phyloP scores from a whole-genome alignment of 1,284 basidiomycete species.

The Pseudozyma hubeiensis region DNA sequence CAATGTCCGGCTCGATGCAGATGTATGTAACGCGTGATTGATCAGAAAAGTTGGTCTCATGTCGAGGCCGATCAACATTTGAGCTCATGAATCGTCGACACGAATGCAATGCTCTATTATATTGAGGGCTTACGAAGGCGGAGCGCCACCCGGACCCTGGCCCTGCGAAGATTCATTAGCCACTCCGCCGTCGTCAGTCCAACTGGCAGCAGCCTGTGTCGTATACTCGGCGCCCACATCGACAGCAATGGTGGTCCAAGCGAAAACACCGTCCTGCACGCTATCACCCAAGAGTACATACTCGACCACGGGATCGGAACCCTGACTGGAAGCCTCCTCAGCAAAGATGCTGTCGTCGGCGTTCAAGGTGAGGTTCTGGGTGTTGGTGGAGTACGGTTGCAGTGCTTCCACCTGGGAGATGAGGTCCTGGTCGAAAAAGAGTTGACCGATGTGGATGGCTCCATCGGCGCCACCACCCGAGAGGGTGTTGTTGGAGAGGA shows the following conservation, averaged over 20 bases:
- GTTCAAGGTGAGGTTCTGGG: conserved; percentile 7
- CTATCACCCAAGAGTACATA: conserved; percentile 3
- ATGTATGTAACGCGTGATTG: too few relatives aligned
- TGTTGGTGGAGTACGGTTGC: conserved; percentile 4
- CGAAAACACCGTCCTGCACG: conserved; percentile 6
- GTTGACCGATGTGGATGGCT: conserved; percentile 13
- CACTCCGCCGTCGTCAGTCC: neutral
- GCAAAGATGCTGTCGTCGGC: neutral
- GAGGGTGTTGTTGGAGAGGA: conserved; percentile 9
- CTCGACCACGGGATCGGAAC: conserved; percentile 3
- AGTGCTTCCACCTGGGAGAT: conserved; percentile 3
- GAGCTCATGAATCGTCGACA: too few relatives aligned
- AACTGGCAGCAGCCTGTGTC: neutral
- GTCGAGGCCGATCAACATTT: too few relatives aligned
- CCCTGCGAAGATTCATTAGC: neutral
- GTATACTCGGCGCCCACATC: conserved; percentile 1
- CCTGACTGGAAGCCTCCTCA: neutral
- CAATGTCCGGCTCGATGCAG: too few relatives aligned
- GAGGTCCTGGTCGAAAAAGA: conserved; percentile 13
- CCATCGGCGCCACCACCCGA: neutral
- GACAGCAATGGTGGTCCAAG: conserved; percentile 4
- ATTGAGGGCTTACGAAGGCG: too few relatives aligned
- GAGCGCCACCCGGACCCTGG: too few relatives aligned
- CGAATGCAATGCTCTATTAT: too few relatives aligned
- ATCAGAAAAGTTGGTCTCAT: too few relatives aligned